phyloP scores from a whole-genome alignment of 352 stramenopile genomes.

The Phytophthora chlamydospora region DNA sequence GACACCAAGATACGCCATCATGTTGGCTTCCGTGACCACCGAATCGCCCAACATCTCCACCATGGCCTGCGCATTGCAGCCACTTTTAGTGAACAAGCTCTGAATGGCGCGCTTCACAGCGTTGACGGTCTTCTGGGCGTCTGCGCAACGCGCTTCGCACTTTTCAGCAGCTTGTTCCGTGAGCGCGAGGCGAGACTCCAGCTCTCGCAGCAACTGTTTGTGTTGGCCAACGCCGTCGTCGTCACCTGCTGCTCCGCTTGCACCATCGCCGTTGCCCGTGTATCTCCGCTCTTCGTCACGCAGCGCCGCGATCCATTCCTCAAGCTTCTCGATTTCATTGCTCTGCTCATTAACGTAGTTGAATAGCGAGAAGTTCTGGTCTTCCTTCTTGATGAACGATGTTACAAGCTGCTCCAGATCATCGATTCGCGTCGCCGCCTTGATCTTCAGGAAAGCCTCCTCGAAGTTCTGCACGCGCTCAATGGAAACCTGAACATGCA shows the following conservation, averaged over 20 bases:
- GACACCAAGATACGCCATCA: slow-evolving; percentile 95
- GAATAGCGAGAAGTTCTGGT: slow-evolving; percentile 97
- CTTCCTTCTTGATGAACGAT: slow-evolving; percentile 96
- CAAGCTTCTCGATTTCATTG: slow-evolving; percentile 93
- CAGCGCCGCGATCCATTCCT: slow-evolving; percentile 78
- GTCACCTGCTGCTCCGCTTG: slow-evolving; percentile 34
- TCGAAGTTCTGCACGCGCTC: slow-evolving; percentile 95
- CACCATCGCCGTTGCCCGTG: slow-evolving; percentile 76
- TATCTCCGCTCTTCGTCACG: slow-evolving; percentile 88
- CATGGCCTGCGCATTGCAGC: slow-evolving; percentile 82
- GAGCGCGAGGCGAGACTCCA: slow-evolving; percentile 80
- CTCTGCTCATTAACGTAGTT: slow-evolving; percentile 96
- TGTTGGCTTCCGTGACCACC: slow-evolving; percentile 93
- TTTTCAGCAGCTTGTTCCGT: slow-evolving; percentile 88
- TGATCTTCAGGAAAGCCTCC: slow-evolving; percentile 95
- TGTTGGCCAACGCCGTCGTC: slow-evolving; percentile 89
- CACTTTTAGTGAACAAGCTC: slow-evolving; percentile 78
- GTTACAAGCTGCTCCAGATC: slow-evolving; percentile 93
- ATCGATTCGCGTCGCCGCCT: slow-evolving; percentile 90
- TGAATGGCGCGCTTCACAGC: slow-evolving; percentile 89
- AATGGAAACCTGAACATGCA: slow-evolving; percentile 87
- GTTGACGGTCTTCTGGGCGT: slow-evolving; percentile 90
- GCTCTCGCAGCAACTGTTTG: slow-evolving; percentile 89
- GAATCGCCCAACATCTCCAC: slow-evolving; percentile 87
- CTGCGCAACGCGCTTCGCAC: slow-evolving; percentile 91